Evolutionary conservation across 352 stramenopile species (phyloP), one percentile per base, ranked within the genome.

Genomic region (Peronospora farinosa): DNA sequence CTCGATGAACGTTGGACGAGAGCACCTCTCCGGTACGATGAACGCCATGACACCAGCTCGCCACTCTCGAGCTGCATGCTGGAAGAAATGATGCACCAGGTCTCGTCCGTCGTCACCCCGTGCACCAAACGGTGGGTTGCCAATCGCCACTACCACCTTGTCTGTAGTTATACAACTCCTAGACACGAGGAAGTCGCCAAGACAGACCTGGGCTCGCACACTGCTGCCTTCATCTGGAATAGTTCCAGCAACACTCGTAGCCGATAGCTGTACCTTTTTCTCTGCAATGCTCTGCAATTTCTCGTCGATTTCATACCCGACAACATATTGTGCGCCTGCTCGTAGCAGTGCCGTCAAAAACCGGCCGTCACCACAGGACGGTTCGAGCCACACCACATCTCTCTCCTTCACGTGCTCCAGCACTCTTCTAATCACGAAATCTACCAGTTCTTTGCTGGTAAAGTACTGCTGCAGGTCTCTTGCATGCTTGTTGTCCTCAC

Each of bases 381-480:
- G 80, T 45, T 91, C 80, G 13, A 91, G 64, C 69, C 74, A 88
- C 31, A 72, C 40, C 13, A 73, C 51, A 10, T 60, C 37, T 5
- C 60, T 47, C 5, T 53, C 30, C 1, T 55, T n/a, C n/a, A 76
- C 35, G 13, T 63, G 39, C 19, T 48, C 36, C 2, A 57, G 40
- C 28, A 83, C 56, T 27, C 19, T 45, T 16, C 47, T 23, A 7
- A 88, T 31, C 15, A 84, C 63, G 2, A 69, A 12, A 11, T 74
- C 44, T 5, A 88, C 61, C 7, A 86, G 53, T 9, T 69, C 50
- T 9, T 36, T 30, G 13, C 58, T 78, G 23, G 73, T 88, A 48
- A 91, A 88, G 46, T 84, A 91, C 39, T 91, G 78, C 62, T 88
- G 78, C 40, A 88, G 31, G 12, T 78, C 66, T 49, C 68, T 69